Evolutionary conservation across 148 eudicot genomes (phyloP).

Genomic region (Camellia granthamiana): DNA sequence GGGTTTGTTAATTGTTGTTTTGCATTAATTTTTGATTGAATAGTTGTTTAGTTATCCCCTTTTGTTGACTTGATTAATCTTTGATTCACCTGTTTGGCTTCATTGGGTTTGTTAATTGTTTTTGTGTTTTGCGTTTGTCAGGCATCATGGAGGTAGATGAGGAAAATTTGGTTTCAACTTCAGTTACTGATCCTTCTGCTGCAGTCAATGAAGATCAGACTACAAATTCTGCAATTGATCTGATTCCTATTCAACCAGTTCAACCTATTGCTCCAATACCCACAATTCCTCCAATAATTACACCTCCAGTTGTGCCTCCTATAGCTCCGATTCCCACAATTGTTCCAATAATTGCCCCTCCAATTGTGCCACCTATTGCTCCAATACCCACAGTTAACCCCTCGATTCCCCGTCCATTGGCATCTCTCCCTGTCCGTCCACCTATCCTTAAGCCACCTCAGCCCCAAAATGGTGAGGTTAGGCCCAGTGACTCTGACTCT

Average conservation of each 20-base stretch:
- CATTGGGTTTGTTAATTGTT: neutral
- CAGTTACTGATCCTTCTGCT: slow-evolving; percentile 33
- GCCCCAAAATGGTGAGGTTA: slow-evolving; percentile 55
- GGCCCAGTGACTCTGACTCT: slow-evolving; percentile 52
- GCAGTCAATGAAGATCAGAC: slow-evolving; percentile 31
- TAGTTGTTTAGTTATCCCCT: too few species aligned
- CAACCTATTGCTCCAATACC: slow-evolving; percentile 53
- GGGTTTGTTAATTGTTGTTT: neutral
- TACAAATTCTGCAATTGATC: slow-evolving; percentile 27
- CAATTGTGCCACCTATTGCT: slow-evolving; percentile 48
- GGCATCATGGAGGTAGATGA: slow-evolving; percentile 70
- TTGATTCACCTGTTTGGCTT: neutral
- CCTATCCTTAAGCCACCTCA: slow-evolving; percentile 49
- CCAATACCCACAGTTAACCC: slow-evolving; percentile 38
- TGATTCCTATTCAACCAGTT: slow-evolving; percentile 29
- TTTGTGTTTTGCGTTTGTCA: slow-evolving; percentile 10
- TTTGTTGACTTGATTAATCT: too few species aligned
- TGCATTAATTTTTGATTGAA: neutral
- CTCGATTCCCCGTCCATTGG: slow-evolving; percentile 54
- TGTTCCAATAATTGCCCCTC: slow-evolving; percentile 25
- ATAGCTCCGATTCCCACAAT: slow-evolving; percentile 42
- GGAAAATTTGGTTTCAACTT: slow-evolving; percentile 36
- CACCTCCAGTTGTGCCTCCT: slow-evolving; percentile 37
- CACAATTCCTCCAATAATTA: slow-evolving; percentile 22
- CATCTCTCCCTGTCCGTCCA: slow-evolving; percentile 63